Evolutionary conservation across 2,329 filamentous ascomycete species (phyloP).

Genomic region (Penicillium capsulatum): DNA sequence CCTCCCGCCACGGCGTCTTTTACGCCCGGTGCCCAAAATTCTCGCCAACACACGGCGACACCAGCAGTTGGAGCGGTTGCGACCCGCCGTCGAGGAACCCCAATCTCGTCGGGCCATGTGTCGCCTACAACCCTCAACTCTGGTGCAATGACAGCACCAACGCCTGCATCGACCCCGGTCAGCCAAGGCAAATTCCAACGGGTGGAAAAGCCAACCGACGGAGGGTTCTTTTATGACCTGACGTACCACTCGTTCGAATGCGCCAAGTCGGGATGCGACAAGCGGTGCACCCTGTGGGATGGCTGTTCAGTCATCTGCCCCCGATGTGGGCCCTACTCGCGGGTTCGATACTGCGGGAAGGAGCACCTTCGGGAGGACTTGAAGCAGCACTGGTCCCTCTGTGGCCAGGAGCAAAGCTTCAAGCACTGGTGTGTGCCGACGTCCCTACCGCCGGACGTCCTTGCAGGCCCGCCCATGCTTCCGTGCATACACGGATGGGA

Average conservation of each 20-base stretch:
- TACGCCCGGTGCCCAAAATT: too few relatives aligned
- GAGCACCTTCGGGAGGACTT: slow-evolving; percentile 35
- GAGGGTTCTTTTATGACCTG: slow-evolving; percentile 39
- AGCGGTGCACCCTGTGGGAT: slow-evolving; percentile 32
- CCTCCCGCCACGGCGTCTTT: too few relatives aligned
- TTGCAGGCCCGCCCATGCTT: slow-evolving; percentile 24
- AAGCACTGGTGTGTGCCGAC: slow-evolving; percentile 16
- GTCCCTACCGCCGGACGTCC: slow-evolving; percentile 20
- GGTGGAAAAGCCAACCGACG: background rate
- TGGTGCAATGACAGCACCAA: background rate
- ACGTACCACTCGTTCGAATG: slow-evolving; percentile 49
- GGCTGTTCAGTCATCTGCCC: slow-evolving; percentile 35
- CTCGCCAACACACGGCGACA: too few relatives aligned
- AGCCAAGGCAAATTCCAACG: background rate
- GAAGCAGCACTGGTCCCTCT: slow-evolving; percentile 34
- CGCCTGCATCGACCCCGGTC: background rate
- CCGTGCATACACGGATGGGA: slow-evolving; percentile 28
- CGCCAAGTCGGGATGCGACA: slow-evolving; percentile 23
- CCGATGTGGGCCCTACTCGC: slow-evolving; percentile 38
- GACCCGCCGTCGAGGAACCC: too few relatives aligned
- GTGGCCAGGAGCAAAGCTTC: slow-evolving; percentile 19
- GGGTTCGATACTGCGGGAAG: slow-evolving; percentile 38
- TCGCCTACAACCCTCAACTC: too few relatives aligned
- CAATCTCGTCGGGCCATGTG: too few relatives aligned
- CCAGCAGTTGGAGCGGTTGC: too few relatives aligned